Evolutionary conservation across 176 grass and related monocot genomes (phyloP), one percentile per base, ranked within the genome.

Genomic region (Puccinellia tenuiflora): DNA sequence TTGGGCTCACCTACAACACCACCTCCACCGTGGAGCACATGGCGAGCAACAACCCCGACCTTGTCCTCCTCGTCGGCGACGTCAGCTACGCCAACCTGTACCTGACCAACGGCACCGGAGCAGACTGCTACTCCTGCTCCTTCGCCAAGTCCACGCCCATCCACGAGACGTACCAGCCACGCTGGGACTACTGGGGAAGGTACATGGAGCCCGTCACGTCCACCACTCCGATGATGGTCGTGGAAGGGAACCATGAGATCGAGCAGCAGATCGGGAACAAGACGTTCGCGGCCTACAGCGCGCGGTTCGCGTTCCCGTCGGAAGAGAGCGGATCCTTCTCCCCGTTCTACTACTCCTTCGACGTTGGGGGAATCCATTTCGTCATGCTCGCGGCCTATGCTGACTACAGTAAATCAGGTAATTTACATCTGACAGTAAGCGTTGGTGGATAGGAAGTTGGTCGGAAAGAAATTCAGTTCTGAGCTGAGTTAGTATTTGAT

Each of bases 161-260:
- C 76, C 94, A 94, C 34, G 92, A 97, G 86, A 94, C 92, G 7
- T 97, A 92, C 60, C 94, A 97, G 61, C 90, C 90, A 11, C 94
- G 94, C 1, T 97, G 94, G 90, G 94, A 97, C 61, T 97, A 94
- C 84, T 97, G 94, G 94, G 94, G 94, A 76, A 90, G 92, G 90
- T 97, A 88, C 86, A 97, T 94, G 94, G 92, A 97, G 81, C 73
- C 83, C 11, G 84, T 94, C 76, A 92, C 91, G 3, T 92, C 94
- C 7, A 71, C 39, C 69, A 90, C 86, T 24, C 90, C 94, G n/a
- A 85, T 94, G 62, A 97, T 97, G 92, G 88, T 97, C 43, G 81
- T 97, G 2, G 94, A 94, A 87, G 94, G 92, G 56, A 97, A 97
- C 86, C 92, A 97, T 21, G 94, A 97, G 86, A 77, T 91, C 6